Evolutionary conservation across 78 protist genomes (phyloP).

Genomic region (Dictyostelium citrinum): DNA sequence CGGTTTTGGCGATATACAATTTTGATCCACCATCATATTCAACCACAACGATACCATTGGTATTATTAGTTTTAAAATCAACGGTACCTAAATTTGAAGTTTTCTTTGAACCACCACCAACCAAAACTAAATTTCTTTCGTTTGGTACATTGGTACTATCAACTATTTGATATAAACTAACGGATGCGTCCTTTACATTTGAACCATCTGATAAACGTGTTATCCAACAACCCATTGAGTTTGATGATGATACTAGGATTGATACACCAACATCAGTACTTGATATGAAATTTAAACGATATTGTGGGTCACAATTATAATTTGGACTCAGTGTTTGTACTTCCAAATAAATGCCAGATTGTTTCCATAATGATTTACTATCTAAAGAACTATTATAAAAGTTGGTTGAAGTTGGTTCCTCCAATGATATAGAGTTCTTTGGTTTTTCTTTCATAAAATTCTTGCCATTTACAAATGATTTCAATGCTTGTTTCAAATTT

Average conservation of each 20-base stretch:
- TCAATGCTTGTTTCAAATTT: not conserved
- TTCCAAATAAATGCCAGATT: not conserved
- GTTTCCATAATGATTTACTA: not conserved
- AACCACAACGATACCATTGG: not conserved
- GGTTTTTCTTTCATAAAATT: not conserved
- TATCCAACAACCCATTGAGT: not conserved
- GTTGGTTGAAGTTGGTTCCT: too few relatives aligned
- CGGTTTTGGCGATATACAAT: not conserved
- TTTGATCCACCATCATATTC: not conserved
- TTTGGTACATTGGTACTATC: not conserved
- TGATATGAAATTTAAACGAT: not conserved
- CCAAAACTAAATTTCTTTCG: not conserved
- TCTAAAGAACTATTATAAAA: not conserved
- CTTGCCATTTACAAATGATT: not conserved
- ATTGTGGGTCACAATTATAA: not conserved
- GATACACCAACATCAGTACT: not conserved
- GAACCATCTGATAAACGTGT: not conserved
- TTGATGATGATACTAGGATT: not conserved
- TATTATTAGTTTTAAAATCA: not conserved
- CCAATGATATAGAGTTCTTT: not conserved
- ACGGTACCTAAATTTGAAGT: not conserved
- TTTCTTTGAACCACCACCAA: not conserved
- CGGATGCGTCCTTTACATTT: constrained; percentile 8
- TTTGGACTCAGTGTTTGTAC: not conserved
- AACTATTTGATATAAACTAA: not conserved